Conservation (phyloP, 208 protist genomes). For the Leishmania braziliensis region DNA sequence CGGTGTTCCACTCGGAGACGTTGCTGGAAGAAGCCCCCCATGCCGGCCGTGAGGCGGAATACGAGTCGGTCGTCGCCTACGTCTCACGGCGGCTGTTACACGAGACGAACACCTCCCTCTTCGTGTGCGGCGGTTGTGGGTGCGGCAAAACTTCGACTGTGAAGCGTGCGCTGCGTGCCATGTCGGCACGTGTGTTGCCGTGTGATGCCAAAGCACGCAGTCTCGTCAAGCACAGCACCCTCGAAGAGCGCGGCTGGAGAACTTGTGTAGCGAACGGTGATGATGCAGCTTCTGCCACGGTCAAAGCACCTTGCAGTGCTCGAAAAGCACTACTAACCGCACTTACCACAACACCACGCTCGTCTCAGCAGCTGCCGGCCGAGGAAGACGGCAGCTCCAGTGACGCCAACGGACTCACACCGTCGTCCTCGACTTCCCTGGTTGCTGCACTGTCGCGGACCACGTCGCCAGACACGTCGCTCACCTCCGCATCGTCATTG, state of each 20-base stretch:
- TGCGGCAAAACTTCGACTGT: constrained; percentile 86
- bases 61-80: constrained; percentile 54
- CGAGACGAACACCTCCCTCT: constrained; percentile 50
- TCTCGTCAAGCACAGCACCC: constrained; percentile 21
- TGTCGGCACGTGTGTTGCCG: constrained; percentile 52
- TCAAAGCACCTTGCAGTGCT: not conserved
- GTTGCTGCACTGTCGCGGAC: constrained; percentile 5
- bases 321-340: not conserved
- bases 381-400: not conserved
- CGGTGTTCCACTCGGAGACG: constrained; percentile 13
- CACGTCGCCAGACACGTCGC: constrained; percentile 10
- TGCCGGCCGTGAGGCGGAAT: constrained; percentile 58
- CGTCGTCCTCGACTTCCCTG: not conserved
- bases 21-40: constrained; percentile 30
- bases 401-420: not conserved
- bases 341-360: not conserved
- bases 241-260: constrained; percentile 27
- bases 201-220: constrained; percentile 39
- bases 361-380: not conserved
- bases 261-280: not conserved
- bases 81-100: constrained; percentile 43
- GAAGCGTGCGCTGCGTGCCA: constrained; percentile 66
- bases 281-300: not conserved
- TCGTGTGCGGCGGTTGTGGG: constrained; percentile 86
- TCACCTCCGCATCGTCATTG: not conserved